Evolutionary conservation across 2,329 filamentous ascomycete genomes (phyloP).

Genomic region (Diaporthe aspalathi): DNA sequence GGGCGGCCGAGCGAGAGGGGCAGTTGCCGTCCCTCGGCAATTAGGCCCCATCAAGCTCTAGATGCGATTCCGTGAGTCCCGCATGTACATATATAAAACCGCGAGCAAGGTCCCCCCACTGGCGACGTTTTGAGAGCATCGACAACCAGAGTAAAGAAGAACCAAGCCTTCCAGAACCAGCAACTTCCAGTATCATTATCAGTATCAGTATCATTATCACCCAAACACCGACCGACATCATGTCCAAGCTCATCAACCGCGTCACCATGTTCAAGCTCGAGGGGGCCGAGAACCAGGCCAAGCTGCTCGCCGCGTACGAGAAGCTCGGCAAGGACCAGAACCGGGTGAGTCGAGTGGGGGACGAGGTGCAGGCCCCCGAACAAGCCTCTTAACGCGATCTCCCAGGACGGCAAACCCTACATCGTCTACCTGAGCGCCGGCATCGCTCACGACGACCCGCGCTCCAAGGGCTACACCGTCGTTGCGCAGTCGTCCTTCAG

Average conservation of each 20-base stretch:
- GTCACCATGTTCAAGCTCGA: conserved; percentile 67
- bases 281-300: conserved; percentile 55
- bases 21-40: conserved; percentile 13
- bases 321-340: conserved; percentile 53
- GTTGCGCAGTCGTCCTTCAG: conserved; percentile 73
- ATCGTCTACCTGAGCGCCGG: conserved; percentile 69
- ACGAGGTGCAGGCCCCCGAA: not conserved
- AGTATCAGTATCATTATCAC: too few species aligned
- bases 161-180: not conserved
- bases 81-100: conserved; percentile 4
- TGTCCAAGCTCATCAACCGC: conserved; percentile 59
- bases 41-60: not conserved
- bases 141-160: not conserved
- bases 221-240: conserved; percentile 41
- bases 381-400: not conserved
- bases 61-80: conserved; percentile 2
- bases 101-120: not conserved
- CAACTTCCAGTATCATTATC: not conserved
- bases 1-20: not conserved
- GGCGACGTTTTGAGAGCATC: not conserved
- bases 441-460: conserved; percentile 63
- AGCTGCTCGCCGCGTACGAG: conserved; percentile 59
- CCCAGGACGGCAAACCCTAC: conserved; percentile 77
- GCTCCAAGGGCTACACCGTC: conserved; percentile 74
- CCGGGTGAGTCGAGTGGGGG: conserved; percentile 50